Base-by-base conservation (phyloP, 1,139 yeast species). In the Meyerozyma guilliermondii region DNA sequence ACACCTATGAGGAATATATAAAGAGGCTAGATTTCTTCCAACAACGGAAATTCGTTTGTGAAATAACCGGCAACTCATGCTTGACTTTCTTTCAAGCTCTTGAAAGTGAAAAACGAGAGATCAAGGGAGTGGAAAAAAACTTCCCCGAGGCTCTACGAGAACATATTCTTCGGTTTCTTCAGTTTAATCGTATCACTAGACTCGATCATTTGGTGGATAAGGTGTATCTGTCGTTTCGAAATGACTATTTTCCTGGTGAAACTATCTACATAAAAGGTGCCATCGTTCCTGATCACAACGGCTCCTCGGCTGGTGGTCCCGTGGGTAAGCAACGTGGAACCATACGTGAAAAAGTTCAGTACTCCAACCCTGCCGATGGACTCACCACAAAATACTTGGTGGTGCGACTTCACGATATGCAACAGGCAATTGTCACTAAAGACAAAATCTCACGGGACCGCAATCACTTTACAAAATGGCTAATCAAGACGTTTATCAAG, bases 71-170 rank as follows among this genome's bases (percentile, higher is more conserved):
- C 22, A 88, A 89, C 55, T 85, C 96, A 16, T 85, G 95, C 55
- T 72, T 91, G 45, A 87, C 96, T 0, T 92, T 80, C 60, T 89
- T 89, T 59, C 95, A 92, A 56, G 98, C 98, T 0, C 71, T 79
- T 39, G 80, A 81, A 46, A 81, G 87, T 51, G 98, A 92, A 65
- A 74, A 71, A 48, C 63, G 63, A 40, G 92, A 85, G 60, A 78
- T 83, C 55, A 69, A 71, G 48, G 82, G 78, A 48, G 89, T 91
- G 44, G 95, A 89, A 54, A 72, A 75, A 47, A 79, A 80, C 58
- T 92, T 92, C 59, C 98, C 98, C 2, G 95, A 91, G 52, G 87
- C 95, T 27, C 73, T 91, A 42, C 82, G 91, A 53, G 97, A 89
- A 57, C 98, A 96, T 26, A 87, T 92, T 20, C 76, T 95, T 34